A percentile compares a stretch with the other conserved stretches of the same genome.
Evolutionary conservation across 768 basidiomycete species (phyloP).

Genomic region (Lactifluus echinatus): DNA sequence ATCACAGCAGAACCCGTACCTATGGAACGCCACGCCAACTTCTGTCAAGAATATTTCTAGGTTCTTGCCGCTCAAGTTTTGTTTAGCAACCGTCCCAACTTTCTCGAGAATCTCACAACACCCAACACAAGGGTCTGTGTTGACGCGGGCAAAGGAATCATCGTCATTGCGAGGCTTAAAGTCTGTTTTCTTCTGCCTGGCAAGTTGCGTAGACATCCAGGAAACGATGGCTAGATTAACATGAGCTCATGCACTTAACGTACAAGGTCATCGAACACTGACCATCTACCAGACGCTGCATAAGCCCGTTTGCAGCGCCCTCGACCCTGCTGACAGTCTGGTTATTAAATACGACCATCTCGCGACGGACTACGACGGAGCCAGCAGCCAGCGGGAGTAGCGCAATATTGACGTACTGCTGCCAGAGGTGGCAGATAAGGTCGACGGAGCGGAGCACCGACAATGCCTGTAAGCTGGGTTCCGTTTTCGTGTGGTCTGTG

Average conservation of each 20-base stretch:
- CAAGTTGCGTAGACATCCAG: constrained; percentile 68
- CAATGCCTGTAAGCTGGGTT: constrained; percentile 70
- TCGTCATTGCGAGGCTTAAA: constrained; percentile 98
- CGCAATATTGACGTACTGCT: constrained; percentile 88
- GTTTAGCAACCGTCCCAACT: constrained; percentile 65
- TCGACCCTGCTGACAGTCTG: constrained; percentile 82
- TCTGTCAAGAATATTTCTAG: constrained; percentile 87
- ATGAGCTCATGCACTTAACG: not conserved
- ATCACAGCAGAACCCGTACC: constrained; percentile 33
- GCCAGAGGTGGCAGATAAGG: constrained; percentile 93
- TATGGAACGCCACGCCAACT: constrained; percentile 90
- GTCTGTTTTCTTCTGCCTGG: constrained; percentile 91
- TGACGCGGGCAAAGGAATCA: constrained; percentile 85
- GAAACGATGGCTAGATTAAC: constrained; percentile 48
- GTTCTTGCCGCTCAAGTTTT: constrained; percentile 86
- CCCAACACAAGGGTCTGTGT: constrained; percentile 84
- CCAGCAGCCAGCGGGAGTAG: constrained; percentile 79
- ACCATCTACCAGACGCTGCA: constrained; percentile 82
- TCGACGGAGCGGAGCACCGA: constrained; percentile 62
- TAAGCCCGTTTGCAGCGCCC: constrained; percentile 65
- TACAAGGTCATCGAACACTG: constrained; percentile 23
- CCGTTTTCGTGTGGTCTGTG: constrained; percentile 57
- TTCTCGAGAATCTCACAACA: constrained; percentile 83
- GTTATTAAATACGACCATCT: constrained; percentile 89
- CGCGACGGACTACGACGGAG: constrained; percentile 79